Conservation (phyloP, 225 moss, liverwort and hornwort species). For the Rhytidiadelphus loreus region DNA sequence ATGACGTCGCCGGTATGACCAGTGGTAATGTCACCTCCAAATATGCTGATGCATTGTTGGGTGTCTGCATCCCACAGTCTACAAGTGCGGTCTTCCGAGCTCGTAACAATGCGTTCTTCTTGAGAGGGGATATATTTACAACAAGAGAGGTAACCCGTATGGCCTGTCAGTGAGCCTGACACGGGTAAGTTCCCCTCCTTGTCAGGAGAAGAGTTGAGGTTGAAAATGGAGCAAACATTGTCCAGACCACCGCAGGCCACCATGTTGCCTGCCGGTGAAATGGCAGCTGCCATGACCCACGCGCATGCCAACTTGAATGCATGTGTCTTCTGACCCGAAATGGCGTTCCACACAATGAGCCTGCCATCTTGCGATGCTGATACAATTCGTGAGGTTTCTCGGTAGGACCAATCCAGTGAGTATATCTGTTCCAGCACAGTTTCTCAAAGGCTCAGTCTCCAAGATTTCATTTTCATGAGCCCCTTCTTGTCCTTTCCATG, state of each 20-base stretch:
- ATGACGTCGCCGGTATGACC: conserved; percentile 90
- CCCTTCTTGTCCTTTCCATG: neutral
- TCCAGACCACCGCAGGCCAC: conserved; percentile 95
- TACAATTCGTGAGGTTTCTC: conserved; percentile 81
- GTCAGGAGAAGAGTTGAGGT: conserved; percentile 57
- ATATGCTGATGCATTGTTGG: conserved; percentile 45
- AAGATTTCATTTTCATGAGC: neutral
- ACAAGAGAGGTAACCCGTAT: conserved; percentile 82
- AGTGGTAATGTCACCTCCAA: conserved; percentile 69
- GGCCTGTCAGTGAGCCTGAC: conserved; percentile 56
- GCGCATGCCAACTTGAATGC: conserved; percentile 87
- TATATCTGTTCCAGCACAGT: conserved; percentile 53
- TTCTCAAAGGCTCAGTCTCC: neutral
- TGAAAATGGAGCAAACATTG: conserved; percentile 91
- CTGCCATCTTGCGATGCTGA: conserved; percentile 91
- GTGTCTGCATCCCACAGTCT: conserved; percentile 79
- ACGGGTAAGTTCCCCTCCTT: conserved; percentile 63
- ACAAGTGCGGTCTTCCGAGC: conserved; percentile 95
- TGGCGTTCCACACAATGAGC: conserved; percentile 97
- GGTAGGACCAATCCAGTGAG: conserved; percentile 88
- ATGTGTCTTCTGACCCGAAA: conserved; percentile 96
- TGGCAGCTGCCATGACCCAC: conserved; percentile 96
- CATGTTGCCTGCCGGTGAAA: conserved; percentile 67
- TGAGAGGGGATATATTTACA: conserved; percentile 80
- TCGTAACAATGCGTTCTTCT: conserved; percentile 71